These are phyloP conservation scores for Cyclostephanos tholiformis DNA, from an alignment of 108 stramenopile species.

Conservation along the genomic window DNA sequence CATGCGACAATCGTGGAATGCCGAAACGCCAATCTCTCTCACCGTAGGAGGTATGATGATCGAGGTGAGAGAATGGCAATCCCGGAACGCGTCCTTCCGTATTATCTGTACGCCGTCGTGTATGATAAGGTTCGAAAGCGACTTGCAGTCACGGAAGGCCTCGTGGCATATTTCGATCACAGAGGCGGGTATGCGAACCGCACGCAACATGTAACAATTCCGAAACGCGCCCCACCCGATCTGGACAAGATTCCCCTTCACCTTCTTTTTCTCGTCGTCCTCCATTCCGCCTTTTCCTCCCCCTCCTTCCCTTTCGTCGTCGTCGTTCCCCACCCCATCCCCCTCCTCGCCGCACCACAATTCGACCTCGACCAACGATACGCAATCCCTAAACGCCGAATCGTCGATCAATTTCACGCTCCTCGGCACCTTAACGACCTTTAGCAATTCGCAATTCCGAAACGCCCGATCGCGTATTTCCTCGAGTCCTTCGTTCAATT, in stretches of 20 bases:
- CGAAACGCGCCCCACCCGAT: conserved; percentile 19
- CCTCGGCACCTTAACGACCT: not conserved
- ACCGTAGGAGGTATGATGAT: not conserved
- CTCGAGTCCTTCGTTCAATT: not conserved
- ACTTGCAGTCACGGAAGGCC: conserved; percentile 15
- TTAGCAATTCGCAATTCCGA: not conserved
- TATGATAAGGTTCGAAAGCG: not conserved
- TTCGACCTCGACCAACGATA: not conserved
- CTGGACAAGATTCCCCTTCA: not conserved
- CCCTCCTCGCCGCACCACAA: not conserved
- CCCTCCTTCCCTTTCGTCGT: not conserved
- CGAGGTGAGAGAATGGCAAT: not conserved
- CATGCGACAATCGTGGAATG: conserved; percentile 2
- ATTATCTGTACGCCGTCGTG: conserved; percentile 5
- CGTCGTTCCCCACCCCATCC: not conserved
- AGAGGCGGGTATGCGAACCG: not conserved
- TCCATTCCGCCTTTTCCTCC: not conserved
- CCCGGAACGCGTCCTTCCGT: conserved; percentile 7
- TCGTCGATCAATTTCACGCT: not conserved
- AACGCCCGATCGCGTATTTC: conserved; percentile 1
- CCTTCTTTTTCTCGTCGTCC: not conserved
- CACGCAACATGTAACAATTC: not conserved
- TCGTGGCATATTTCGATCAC: conserved; percentile 7
- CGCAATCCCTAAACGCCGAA: conserved; percentile 4
- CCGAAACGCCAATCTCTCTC: not conserved